Evolutionary conservation across 1,284 basidiomycete species (phyloP).

Genomic region (Cutaneotrichosporon arboriforme): DNA sequence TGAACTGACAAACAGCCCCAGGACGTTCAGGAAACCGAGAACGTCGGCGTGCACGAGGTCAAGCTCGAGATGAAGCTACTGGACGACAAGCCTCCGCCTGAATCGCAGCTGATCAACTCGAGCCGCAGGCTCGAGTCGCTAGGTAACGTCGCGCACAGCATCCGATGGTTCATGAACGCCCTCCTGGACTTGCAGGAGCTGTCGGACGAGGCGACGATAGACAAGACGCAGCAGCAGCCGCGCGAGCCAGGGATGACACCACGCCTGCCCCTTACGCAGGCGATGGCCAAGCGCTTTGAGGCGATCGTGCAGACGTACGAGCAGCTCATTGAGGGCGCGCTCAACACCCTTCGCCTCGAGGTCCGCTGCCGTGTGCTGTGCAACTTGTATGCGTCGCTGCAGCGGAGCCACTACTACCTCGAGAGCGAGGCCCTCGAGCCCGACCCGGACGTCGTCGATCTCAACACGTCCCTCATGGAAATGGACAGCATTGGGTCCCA

Average conservation of each 20-base stretch:
- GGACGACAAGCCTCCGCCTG: conserved; percentile 55
- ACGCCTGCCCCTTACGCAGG: conserved; percentile 69
- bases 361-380: conserved; percentile 78
- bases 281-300: conserved; percentile 84
- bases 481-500: conserved; percentile 66
- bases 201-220: conserved; percentile 51
- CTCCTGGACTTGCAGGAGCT: conserved; percentile 61
- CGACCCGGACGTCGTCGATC: conserved; percentile 80
- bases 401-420: conserved; percentile 71
- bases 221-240: conserved; percentile 53
- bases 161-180: conserved; percentile 74
- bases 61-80: conserved; percentile 7
- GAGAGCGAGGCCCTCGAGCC: conserved; percentile 81
- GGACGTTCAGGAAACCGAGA: conserved; percentile 5
- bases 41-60: conserved; percentile 1
- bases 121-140: conserved; percentile 69
- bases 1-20: not conserved
- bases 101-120: conserved; percentile 69
- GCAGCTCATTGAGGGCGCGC: conserved; percentile 75
- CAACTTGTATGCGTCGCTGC: conserved; percentile 72
- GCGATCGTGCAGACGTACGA: conserved; percentile 83
- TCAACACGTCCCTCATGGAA: conserved; percentile 73
- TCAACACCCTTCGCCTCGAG: conserved; percentile 85
- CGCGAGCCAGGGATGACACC: conserved; percentile 54
- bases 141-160: conserved; percentile 75